Conservation (phyloP, 2,329 filamentous ascomycete genomes). For the Alternaria metachromatica region DNA sequence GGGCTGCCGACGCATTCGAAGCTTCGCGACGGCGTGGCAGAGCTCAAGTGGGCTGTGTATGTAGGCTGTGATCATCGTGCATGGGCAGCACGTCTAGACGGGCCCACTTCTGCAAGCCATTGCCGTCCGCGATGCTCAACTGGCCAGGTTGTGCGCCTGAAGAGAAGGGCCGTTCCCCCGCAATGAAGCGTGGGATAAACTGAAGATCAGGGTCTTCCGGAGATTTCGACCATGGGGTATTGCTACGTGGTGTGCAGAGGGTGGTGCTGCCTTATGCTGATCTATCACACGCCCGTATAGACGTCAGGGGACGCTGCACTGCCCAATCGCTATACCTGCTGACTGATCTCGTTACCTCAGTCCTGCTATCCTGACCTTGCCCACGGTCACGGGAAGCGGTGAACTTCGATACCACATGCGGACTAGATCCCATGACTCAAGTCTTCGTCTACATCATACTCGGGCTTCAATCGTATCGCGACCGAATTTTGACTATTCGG, state of each 20-base stretch:
- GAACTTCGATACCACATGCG: neutral
- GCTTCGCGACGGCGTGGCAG: conserved; percentile 22
- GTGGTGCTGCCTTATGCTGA: neutral
- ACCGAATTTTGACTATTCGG: neutral
- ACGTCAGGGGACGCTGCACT: neutral
- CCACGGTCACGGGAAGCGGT: conserved; percentile 8
- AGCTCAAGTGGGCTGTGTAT: conserved; percentile 21
- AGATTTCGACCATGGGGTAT: conserved; percentile 3
- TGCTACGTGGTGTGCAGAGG: conserved; percentile 9
- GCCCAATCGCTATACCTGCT: neutral
- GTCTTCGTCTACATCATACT: conserved; percentile 1
- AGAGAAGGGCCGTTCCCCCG: conserved; percentile 7
- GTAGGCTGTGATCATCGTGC: conserved; percentile 24
- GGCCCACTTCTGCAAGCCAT: conserved; percentile 12
- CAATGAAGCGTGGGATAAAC: conserved; percentile 1
- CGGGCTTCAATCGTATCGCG: neutral
- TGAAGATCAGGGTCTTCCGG: conserved; percentile 14
- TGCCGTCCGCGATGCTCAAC: conserved; percentile 1
- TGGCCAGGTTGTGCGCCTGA: neutral
- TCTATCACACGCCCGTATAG: neutral
- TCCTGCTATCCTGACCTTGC: neutral
- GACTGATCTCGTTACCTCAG: neutral
- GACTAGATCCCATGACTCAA: conserved; percentile 1
- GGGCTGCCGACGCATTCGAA: conserved; percentile 15
- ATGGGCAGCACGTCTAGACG: conserved; percentile 8